phyloP scores from a whole-genome alignment of 768 basidiomycete genomes.

The Russula dissimulans region DNA sequence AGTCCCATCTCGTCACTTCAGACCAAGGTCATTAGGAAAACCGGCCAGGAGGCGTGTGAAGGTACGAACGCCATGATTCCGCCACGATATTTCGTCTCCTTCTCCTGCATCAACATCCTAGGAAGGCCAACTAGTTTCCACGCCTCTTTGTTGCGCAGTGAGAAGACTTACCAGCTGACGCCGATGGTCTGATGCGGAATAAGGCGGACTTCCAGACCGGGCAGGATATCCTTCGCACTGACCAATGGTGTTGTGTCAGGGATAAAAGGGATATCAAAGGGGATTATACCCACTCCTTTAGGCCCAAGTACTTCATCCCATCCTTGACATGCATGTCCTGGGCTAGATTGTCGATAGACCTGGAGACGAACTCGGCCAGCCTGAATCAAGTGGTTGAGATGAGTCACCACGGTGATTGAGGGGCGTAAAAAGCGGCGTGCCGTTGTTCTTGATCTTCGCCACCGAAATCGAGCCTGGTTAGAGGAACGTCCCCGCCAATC shows the following conservation, averaged over 20 bases:
- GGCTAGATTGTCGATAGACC: slow-evolving; percentile 47
- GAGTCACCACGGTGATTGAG: background rate
- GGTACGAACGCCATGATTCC: slow-evolving; percentile 51
- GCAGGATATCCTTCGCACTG: slow-evolving; percentile 49
- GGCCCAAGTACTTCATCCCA: slow-evolving; percentile 43
- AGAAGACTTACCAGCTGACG: slow-evolving; percentile 51
- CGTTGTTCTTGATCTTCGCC: slow-evolving; percentile 48
- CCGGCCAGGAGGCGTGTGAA: background rate
- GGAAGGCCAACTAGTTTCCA: too few species aligned
- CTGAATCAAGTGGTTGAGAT: slow-evolving; percentile 25
- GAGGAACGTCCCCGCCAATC: slow-evolving; percentile 41
- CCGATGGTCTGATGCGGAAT: slow-evolving; percentile 72
- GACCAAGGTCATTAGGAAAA: background rate
- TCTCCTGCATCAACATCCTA: slow-evolving; percentile 64
- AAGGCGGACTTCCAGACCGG: slow-evolving; percentile 60
- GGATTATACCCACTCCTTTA: slow-evolving; percentile 35
- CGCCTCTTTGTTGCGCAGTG: background rate
- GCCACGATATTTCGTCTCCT: slow-evolving; percentile 37
- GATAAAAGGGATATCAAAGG: background rate
- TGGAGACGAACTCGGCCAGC: slow-evolving; percentile 54
- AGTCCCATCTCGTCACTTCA: slow-evolving; percentile 60
- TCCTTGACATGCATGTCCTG: slow-evolving; percentile 43
- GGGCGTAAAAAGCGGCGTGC: slow-evolving; percentile 24
- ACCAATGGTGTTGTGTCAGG: background rate
- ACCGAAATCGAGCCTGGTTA: slow-evolving; percentile 45